A percentile compares a stretch with the other conserved stretches of the same genome.
Conservation (phyloP, 106 monocot genomes). For the Dendrobium nobile region DNA sequence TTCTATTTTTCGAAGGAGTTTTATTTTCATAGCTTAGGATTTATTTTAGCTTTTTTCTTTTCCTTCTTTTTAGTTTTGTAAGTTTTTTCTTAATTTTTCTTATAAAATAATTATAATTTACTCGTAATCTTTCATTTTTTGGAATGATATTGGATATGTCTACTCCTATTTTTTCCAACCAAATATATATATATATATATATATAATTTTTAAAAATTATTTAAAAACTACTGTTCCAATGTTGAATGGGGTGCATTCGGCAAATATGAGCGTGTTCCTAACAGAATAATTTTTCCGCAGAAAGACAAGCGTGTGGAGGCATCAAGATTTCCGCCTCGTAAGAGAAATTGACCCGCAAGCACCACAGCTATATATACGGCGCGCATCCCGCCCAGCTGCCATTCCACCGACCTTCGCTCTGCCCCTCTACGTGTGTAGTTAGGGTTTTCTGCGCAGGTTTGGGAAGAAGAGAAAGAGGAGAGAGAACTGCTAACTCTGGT, state of each 20-base stretch:
- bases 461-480: background rate
- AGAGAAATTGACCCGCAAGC: background rate
- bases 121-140: too few species aligned
- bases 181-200: too few species aligned
- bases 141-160: too few species aligned
- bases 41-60: too few species aligned
- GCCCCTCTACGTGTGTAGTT: background rate
- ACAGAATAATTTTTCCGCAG: background rate
- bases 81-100: too few species aligned
- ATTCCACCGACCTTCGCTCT: background rate
- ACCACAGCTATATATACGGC: background rate
- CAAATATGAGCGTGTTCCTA: background rate
- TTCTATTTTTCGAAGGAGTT: too few species aligned
- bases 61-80: too few species aligned
- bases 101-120: too few species aligned
- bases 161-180: too few species aligned
- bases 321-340: background rate
- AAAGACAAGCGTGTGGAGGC: background rate
- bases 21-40: too few species aligned
- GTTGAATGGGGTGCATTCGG: background rate
- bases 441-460: background rate
- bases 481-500: background rate
- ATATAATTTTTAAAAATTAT: too few species aligned
- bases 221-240: too few species aligned
- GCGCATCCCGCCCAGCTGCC: background rate